Evolutionary conservation across 2,329 filamentous ascomycete species (phyloP), one percentile per base, ranked within the genome.

Genomic region (Fusarium nygamai): DNA sequence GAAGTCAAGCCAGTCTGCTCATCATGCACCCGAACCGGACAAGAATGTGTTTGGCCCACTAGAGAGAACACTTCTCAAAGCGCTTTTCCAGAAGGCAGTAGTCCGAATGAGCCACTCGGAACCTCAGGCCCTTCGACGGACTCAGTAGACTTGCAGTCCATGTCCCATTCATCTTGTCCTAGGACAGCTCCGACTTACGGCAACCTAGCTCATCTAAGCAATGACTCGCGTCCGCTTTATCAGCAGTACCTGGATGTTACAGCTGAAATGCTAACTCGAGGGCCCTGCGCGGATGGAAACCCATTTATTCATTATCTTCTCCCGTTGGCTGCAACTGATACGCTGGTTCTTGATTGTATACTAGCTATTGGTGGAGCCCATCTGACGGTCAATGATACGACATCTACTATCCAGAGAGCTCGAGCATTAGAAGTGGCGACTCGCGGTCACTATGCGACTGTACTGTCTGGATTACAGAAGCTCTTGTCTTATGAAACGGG

Each of bases 281-380:
- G 66, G 1, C 66, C 64, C 1, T 43, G 47, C 27, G 7, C 16
- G 22, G 64, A 61, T 14, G 66, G 64, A 9, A 68, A 68, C n/a
- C 66, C 66, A 1, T 68, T 68, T 12, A 61, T 68, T 5, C 36
- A 68, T 2, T 68, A 68, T 11, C 16, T 68, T 16, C 66, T 68
- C 1, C 66, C 66, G 6, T 54, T 68, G 36, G 66, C 66, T 11
- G 22, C 41, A 13, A 48, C n/a, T 6, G 44, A 68, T 4, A 14
- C 29, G 4, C 47, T 68, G n/a, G 41, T 68, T 5, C 43, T 68
- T 7, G 41, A 68, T n/a, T 68, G 66, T 7, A 16, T 68, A 14
- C 66, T 68, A 4, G 64, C 66, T 11, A 68, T 68, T 48, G 64
- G 54, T 2, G 66, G 66, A 22, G 66, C 64, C 5, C 66, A 68